phyloP scores from a whole-genome alignment of 1,284 basidiomycete species.

The Grifola frondosa region DNA sequence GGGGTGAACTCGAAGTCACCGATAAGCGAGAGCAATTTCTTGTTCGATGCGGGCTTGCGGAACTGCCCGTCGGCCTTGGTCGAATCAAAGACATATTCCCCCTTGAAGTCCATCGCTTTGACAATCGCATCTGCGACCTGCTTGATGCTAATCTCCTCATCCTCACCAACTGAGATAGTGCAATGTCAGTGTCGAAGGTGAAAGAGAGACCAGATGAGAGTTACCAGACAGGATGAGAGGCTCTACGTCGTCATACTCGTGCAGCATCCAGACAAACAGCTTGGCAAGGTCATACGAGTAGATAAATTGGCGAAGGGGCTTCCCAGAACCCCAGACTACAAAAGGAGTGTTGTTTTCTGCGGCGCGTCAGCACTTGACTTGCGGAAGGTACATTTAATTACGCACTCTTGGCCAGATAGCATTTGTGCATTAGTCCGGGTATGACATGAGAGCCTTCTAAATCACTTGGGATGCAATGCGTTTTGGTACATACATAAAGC shows the following conservation, averaged over 20 bases:
- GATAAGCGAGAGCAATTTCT: constrained; percentile 70
- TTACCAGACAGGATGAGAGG: constrained; percentile 85
- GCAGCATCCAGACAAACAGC: constrained; percentile 88
- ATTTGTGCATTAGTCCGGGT: constrained; percentile 87
- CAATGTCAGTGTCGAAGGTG: not conserved
- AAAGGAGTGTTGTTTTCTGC: constrained; percentile 82
- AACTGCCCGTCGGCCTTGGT: constrained; percentile 81
- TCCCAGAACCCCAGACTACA: constrained; percentile 81
- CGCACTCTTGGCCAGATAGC: constrained; percentile 82
- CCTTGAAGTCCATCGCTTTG: constrained; percentile 71
- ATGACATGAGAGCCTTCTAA: constrained; percentile 90
- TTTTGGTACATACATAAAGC: constrained; percentile 2
- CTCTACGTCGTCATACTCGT: constrained; percentile 86
- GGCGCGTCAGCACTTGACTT: not conserved
- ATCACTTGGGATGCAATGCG: constrained; percentile 49
- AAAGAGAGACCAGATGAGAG: constrained; percentile 1
- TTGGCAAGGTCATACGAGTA: constrained; percentile 92
- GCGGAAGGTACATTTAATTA: not conserved
- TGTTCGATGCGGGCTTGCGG: constrained; percentile 92
- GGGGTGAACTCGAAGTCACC: constrained; percentile 84
- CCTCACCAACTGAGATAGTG: constrained; percentile 66
- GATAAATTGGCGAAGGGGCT: constrained; percentile 89
- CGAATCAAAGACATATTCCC: constrained; percentile 72
- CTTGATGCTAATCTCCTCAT: constrained; percentile 88
- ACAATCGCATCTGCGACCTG: constrained; percentile 84